Percentiles rank a stretch among this genome's conserved stretches.
Conservation (phyloP, 2,329 filamentous ascomycete genomes). For the Cordyceps tenuipes region DNA sequence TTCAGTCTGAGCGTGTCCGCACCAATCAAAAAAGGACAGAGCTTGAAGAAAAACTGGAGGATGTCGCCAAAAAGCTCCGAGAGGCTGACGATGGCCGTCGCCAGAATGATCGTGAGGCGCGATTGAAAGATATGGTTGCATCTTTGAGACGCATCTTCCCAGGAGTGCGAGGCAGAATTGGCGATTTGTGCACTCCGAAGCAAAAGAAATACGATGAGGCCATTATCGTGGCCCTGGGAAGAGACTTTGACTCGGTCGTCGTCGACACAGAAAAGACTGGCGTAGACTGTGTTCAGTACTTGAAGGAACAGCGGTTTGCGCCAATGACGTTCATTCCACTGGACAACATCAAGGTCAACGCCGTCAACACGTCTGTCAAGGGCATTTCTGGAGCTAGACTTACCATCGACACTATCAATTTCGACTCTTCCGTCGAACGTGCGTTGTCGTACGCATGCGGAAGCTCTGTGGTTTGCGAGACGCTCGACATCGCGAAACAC, state of each 20-base stretch:
- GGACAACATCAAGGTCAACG: conserved; percentile 93
- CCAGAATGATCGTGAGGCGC: conserved; percentile 73
- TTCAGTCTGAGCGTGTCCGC: conserved; percentile 75
- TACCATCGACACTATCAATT: conserved; percentile 94
- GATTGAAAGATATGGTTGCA: conserved; percentile 74
- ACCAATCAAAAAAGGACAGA: conserved; percentile 78
- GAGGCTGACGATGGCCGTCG: conserved; percentile 80
- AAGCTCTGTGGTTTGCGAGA: conserved; percentile 90
- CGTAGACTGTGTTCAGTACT: conserved; percentile 86
- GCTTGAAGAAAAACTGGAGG: conserved; percentile 82
- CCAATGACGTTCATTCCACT: conserved; percentile 93
- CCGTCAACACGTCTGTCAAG: conserved; percentile 83
- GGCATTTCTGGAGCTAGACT: conserved; percentile 78
- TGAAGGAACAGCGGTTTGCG: conserved; percentile 79
- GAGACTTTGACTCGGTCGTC: conserved; percentile 88
- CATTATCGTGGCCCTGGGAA: conserved; percentile 82
- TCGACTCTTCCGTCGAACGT: conserved; percentile 77
- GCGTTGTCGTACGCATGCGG: conserved; percentile 94
- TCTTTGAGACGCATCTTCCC: conserved; percentile 85
- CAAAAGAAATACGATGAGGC: conserved; percentile 95
- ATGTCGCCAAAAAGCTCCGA: conserved; percentile 69
- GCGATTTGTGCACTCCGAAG: conserved; percentile 89
- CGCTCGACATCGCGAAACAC: conserved; percentile 74
- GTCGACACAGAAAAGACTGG: conserved; percentile 94
- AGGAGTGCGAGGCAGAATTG: conserved; percentile 82